Conservation (phyloP, 345 rosid species). For the Salix arbutifolia region DNA sequence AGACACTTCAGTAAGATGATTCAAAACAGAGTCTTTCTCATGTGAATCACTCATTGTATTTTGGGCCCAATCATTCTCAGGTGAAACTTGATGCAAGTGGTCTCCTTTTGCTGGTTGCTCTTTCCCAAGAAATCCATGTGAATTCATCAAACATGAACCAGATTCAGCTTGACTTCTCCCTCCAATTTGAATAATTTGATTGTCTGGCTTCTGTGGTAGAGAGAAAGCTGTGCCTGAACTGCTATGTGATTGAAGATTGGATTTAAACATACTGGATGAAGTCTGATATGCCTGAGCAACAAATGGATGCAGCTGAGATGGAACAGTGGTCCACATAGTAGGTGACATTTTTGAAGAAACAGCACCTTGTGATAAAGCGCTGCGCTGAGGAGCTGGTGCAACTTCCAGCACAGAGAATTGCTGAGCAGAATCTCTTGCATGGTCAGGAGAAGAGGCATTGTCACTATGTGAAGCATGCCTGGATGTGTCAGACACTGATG, state of each 20-base stretch:
- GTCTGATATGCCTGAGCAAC: slow-evolving; percentile 31
- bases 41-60: slow-evolving; percentile 15
- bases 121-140: slow-evolving; percentile 31
- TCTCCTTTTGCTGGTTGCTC: slow-evolving; percentile 39
- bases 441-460: slow-evolving; percentile 9
- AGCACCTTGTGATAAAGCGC: slow-evolving; percentile 17
- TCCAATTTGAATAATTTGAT: slow-evolving; percentile 33
- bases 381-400: slow-evolving; percentile 26
- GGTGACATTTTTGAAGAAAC: slow-evolving; percentile 22
- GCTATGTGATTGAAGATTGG: slow-evolving; percentile 32
- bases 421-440: slow-evolving; percentile 17
- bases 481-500: slow-evolving; percentile 11
- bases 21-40: slow-evolving; percentile 30
- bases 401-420: slow-evolving; percentile 39
- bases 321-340: slow-evolving; percentile 33
- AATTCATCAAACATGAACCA: slow-evolving; percentile 29
- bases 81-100: slow-evolving; percentile 18
- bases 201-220: slow-evolving; percentile 34
- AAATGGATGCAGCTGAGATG: slow-evolving; percentile 25
- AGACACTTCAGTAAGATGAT: slow-evolving; percentile 26
- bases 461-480: slow-evolving; percentile 3
- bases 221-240: slow-evolving; percentile 38
- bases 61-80: slow-evolving; percentile 21
- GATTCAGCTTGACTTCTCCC: slow-evolving; percentile 34
- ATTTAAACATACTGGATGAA: slow-evolving; percentile 31